Evolutionary conservation across 2,329 filamentous ascomycete species (phyloP), one percentile per base, ranked within the genome.

Genomic region (Myriosclerotinia curreyana): DNA sequence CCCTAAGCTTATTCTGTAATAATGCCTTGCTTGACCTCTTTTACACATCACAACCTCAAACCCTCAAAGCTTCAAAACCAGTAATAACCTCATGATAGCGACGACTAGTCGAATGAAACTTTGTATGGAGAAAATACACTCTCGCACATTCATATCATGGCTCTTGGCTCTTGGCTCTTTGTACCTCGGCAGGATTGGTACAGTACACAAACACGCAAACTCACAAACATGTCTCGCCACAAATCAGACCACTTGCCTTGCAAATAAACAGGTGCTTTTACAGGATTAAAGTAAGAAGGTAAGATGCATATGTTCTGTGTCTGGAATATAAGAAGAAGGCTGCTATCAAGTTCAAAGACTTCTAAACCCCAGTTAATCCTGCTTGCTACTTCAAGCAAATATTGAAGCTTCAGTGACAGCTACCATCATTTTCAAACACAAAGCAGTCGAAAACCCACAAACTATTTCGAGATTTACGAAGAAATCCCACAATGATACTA

Each of bases 401-500:
- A 38, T 38, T 42, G 25, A n/a, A 44, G 11, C 53, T 14, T 34
- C 25, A 44, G 17, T 38, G 22, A 34, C 22, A 44, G 25, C 40
- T 42, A 42, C 40, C 5, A 56, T 31, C 20, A 20, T 50, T 28
- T 25, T 22, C 22, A n/a, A 49, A 38, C 17, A n/a, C 7, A 49
- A 56, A 9, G 49, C 38, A 31, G 42, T 15, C 20, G 12, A 49
- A 4, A 14, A n/a, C 17, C 20, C 22, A 20, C 40, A 28, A 34
- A 62, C 12, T 9, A 40, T 49, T 14, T 34, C 17, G 40, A 31
- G 28, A 44, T 34, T 6, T 34, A 15, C 53, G 38, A 44, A 15
- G 9, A 34, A 31, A 22, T 11, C 3, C 11, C 15, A 28, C 14
- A 2, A 68, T 67, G 63, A 66, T 70, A 53, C 65, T 74, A 49